Evolutionary conservation across 495 filamentous ascomycete genomes (phyloP), one percentile per base, ranked within the genome.

Genomic region (Aspergillus conjunctus): DNA sequence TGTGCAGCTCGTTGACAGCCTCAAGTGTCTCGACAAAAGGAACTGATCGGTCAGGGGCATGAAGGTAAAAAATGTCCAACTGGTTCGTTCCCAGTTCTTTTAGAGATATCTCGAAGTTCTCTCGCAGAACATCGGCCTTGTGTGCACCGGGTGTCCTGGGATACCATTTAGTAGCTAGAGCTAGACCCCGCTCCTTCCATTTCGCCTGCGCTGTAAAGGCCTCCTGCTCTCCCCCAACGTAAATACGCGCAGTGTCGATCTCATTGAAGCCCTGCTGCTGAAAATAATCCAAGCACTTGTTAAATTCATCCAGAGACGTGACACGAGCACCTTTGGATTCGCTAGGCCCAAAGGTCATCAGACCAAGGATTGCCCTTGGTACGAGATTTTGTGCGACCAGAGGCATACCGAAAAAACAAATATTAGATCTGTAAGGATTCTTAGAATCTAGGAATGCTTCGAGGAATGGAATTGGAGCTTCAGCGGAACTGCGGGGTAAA

Each of bases 51-150:
- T 97, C 92, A 4, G 93, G 81, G 4, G 91, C 91, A 72, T 97
- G 93, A 9, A 97, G 80, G 62, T 96, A 96, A 73, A 90, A 89
- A 51, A 96, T 90, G 69, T 98, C 93, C 0, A 97, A 89, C 51
- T 77, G 79, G 49, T 95, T 84, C 1, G 90, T 87, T 9, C 84
- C 84, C 32, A 97, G 72, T 69, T 93, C 90, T 60, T 79, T 84
- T 59, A 97, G 72, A 17, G 84, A 88, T 15, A 70, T 81, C 56
- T 88, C 81, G 20, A 92, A 71, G 4, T 83, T 81, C 72, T 85
- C 80, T 18, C 80, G 78, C 11, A 96, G 70, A 54, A 79, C 77
- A 10, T 84, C 81, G 3, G 83, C 77, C 58, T 84, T 81, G 70
- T 95, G 89, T 0, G 60, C 72, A 7, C 87, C 86, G 0, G 82